Evolutionary conservation across 2,329 filamentous ascomycete species (phyloP).

Genomic region (Penicillium frequentans): DNA sequence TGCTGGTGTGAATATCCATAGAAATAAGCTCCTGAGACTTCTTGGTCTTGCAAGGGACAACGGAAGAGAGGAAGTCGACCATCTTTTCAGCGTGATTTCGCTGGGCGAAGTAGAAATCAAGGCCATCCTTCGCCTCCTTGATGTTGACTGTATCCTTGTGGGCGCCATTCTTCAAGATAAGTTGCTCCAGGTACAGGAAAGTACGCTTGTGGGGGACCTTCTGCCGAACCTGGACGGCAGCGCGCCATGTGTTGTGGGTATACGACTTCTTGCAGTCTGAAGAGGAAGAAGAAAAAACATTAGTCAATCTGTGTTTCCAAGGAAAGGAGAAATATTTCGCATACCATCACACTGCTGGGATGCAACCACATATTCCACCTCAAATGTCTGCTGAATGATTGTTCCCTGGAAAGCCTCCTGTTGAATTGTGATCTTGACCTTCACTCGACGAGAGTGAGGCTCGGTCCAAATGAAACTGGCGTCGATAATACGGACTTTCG

Average conservation of each 20-base stretch:
- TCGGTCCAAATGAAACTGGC: constrained; percentile 98
- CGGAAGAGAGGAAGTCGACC: constrained; percentile 66
- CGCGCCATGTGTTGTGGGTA: constrained; percentile 93
- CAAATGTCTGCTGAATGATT: constrained; percentile 87
- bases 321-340: neutral
- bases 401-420: constrained; percentile 65
- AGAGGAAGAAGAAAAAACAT: constrained; percentile 4
- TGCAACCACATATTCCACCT: constrained; percentile 87
- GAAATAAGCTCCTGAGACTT: constrained; percentile 93
- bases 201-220: constrained; percentile 95
- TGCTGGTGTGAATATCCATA: constrained; percentile 85
- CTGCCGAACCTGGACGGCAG: constrained; percentile 90
- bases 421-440: constrained; percentile 94
- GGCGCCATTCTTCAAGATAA: constrained; percentile 91
- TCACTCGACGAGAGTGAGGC: constrained; percentile 87
- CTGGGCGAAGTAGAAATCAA: constrained; percentile 92
- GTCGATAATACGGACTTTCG: constrained; percentile 91
- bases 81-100: constrained; percentile 91
- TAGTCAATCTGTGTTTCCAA: neutral
- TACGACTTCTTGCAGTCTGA: constrained; percentile 94
- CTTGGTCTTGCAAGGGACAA: constrained; percentile 71
- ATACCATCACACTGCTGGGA: constrained; percentile 72
- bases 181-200: constrained; percentile 81
- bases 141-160: constrained; percentile 96
- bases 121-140: constrained; percentile 91